Base-by-base conservation (phyloP, 306 rosid species). In the Herpetospermum pedunculosum region DNA sequence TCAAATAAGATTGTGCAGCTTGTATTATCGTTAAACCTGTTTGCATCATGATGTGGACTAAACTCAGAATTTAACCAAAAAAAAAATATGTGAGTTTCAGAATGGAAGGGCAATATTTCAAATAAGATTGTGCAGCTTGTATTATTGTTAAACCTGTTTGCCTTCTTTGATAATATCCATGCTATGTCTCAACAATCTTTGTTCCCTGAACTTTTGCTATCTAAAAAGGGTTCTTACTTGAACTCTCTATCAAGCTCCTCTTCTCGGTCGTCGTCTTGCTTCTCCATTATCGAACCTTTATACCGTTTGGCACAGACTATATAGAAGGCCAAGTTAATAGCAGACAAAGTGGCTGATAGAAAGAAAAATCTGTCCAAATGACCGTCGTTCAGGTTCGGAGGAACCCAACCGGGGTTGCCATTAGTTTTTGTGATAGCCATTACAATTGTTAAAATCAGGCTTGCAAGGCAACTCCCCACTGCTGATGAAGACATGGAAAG, bases 321-420 rank as follows among this genome's bases (percentile, higher is more conserved):
- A 69, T 71, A 89, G 0, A 89, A 34, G 5, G 32, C 62, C 78
- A 85, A 86, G 70, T 87, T 73, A 54, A 80, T 47, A 21, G 83
- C 81, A 8, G 88, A 76, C 50, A 87, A 59, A 73, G 44, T 29
- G 15, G 89, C 87, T 4, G 81, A 81, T 41, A 86, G 72, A 44
- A 89, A 86, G 89, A 83, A 86, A 77, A 89, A 85, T 63, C 75
- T 49, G 62, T 89, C 95, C 60, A 88, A 74, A 78, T 85, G 96
- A 70, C 96, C 92, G 2, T 83, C 75, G 32, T 89, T 89, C 37
- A 87, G 77, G 78, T 87, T 83, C 0, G 87, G 83, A 3, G 92
- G 88, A 77, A 87, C 80, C 92, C 88, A 89, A 69, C 90, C 92
- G 0, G 83, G 80, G 72, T 72, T 44, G 32, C 86, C 87, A 26